A percentile compares a stretch with the other conserved stretches of the same genome.
Conservation (phyloP, 306 rosid genomes). For the Erythrophleum fordii region DNA sequence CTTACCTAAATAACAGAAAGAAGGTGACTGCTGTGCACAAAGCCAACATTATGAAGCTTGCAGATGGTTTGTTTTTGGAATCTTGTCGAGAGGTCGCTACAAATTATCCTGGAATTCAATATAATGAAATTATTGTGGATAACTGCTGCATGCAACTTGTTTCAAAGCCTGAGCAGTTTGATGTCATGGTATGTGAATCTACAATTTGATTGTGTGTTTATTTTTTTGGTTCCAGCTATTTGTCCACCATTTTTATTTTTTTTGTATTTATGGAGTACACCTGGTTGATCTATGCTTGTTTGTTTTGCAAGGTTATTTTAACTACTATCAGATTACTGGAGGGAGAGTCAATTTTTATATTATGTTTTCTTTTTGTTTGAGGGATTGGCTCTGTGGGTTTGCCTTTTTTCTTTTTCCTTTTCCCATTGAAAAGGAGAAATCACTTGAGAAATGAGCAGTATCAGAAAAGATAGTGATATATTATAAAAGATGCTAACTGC, state of each 20-base stretch:
- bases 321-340: no score
- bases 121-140: slow-evolving; percentile 85
- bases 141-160: slow-evolving; percentile 98
- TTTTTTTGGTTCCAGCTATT: slow-evolving; percentile 10
- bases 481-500: not conserved
- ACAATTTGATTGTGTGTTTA: not conserved
- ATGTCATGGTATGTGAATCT: slow-evolving; percentile 77
- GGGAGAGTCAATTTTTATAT: no score
- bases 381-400: slow-evolving; percentile 1
- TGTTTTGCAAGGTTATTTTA: not conserved
- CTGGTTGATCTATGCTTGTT: not conserved
- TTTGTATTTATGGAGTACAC: not conserved
- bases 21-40: slow-evolving; percentile 97
- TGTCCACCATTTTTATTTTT: slow-evolving; percentile 10
- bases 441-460: not conserved
- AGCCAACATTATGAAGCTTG: slow-evolving; percentile 95
- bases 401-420: not conserved
- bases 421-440: no score
- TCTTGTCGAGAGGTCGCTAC: slow-evolving; percentile 87
- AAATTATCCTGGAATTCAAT: slow-evolving; percentile 65
- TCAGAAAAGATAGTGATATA: not conserved
- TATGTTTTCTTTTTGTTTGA: not conserved
- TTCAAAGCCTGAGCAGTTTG: slow-evolving; percentile 90
- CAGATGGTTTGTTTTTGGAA: slow-evolving; percentile 86
- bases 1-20: slow-evolving; percentile 90